Conservation (phyloP, 2,329 filamentous ascomycete genomes). For the Colletotrichum noveboracense region DNA sequence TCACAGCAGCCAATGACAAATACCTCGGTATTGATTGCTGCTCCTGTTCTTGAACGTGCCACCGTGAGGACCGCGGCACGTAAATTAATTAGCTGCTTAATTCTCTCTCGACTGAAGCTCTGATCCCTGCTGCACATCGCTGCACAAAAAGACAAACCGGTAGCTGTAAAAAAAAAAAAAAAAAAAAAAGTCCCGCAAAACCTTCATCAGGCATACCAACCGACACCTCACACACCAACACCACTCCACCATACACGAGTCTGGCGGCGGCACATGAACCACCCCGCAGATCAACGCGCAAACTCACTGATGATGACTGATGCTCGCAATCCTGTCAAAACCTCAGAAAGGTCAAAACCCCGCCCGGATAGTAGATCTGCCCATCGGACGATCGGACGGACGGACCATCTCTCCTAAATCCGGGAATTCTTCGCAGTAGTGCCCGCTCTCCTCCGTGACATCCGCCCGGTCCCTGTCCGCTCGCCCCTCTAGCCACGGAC, state of each 20-base stretch:
- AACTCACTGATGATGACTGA: background rate
- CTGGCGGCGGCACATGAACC: background rate
- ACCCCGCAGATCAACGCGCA: background rate
- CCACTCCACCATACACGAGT: background rate
- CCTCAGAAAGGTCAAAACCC: background rate
- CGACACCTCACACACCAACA: background rate
- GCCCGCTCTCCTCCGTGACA: background rate
- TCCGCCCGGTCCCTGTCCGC: conserved; percentile 12
- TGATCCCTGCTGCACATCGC: background rate
- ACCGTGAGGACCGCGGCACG: background rate
- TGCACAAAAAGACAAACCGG: background rate
- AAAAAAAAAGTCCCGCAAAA: background rate
- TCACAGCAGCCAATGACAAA: background rate
- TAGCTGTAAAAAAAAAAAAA: background rate
- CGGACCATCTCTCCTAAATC: background rate
- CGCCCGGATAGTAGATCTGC: background rate
- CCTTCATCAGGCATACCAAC: background rate
- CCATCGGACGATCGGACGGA: background rate
- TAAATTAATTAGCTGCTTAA: background rate
- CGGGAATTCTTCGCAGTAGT: background rate
- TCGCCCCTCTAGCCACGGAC: background rate
- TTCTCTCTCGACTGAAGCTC: background rate
- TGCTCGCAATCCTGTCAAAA: background rate
- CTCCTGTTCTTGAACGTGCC: background rate
- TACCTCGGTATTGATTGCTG: background rate